Percentiles rank a stretch among this genome's conserved stretches.
Conservation (phyloP, 2,329 filamentous ascomycete species). For the Monilinia polystroma region DNA sequence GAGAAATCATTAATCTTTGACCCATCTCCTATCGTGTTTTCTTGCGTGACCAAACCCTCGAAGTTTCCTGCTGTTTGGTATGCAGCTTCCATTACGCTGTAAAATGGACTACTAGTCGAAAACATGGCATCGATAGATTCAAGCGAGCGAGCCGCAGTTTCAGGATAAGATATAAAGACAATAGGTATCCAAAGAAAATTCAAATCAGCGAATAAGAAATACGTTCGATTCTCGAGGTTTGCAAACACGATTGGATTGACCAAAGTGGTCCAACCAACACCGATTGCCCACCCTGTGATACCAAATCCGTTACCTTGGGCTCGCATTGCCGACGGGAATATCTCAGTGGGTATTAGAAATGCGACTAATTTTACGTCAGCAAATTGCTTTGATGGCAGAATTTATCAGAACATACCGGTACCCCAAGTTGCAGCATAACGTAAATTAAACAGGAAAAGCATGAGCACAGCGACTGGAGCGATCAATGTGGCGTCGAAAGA, state of each 20-base stretch:
- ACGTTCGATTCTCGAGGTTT: constrained; percentile 48
- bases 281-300: constrained; percentile 59
- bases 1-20: too few species aligned
- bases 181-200: constrained; percentile 52
- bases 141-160: constrained; percentile 48
- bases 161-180: constrained; percentile 50
- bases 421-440: constrained; percentile 53
- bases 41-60: not conserved
- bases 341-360: constrained; percentile 53
- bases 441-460: constrained; percentile 53
- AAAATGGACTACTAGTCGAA: constrained; percentile 47
- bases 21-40: not conserved
- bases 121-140: constrained; percentile 53
- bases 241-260: constrained; percentile 54
- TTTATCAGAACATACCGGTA: constrained; percentile 32
- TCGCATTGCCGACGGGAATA: constrained; percentile 55
- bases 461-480: constrained; percentile 50
- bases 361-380: constrained; percentile 38
- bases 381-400: not conserved
- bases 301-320: constrained; percentile 60
- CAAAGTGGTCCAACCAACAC: constrained; percentile 53
- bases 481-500: constrained; percentile 43
- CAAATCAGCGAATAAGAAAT: constrained; percentile 52
- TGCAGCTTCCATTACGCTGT: constrained; percentile 25
- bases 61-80: constrained; percentile 20